Conservation (phyloP, 768 basidiomycete species). For the Pisolithus tinctorius region DNA sequence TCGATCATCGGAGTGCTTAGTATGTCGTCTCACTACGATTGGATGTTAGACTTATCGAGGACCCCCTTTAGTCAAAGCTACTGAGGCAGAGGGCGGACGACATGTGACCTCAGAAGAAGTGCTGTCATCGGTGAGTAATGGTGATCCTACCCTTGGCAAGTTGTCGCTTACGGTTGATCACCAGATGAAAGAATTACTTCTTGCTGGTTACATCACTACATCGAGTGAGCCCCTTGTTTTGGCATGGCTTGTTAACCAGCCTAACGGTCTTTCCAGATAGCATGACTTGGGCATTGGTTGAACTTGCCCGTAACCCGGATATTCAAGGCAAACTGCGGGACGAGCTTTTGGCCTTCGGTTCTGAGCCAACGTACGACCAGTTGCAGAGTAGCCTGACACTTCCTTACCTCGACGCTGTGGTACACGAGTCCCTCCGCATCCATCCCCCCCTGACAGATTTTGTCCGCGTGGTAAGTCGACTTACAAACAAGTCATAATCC, state of each 20-base stretch:
- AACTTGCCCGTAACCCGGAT: slow-evolving; percentile 21
- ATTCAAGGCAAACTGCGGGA: slow-evolving; percentile 15
- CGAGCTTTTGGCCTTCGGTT: slow-evolving; percentile 6
- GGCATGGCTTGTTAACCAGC: background rate
- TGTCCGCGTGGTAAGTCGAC: slow-evolving; percentile 22
- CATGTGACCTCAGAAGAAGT: slow-evolving; percentile 19
- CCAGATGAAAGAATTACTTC: slow-evolving; percentile 9
- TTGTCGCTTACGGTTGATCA: background rate
- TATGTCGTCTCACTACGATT: background rate
- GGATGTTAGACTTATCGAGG: background rate
- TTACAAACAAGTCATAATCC: too few relatives aligned
- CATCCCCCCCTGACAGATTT: slow-evolving; percentile 29
- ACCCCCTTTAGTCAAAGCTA: slow-evolving; percentile 29
- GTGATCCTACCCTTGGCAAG: too few relatives aligned
- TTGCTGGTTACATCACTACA: slow-evolving; percentile 13
- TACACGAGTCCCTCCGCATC: slow-evolving; percentile 23
- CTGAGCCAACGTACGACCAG: slow-evolving; percentile 36
- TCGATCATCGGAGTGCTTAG: background rate
- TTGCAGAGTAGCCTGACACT: slow-evolving; percentile 22
- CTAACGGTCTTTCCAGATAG: slow-evolving; percentile 13
- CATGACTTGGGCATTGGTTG: slow-evolving; percentile 22
- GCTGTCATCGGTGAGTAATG: slow-evolving; percentile 3
- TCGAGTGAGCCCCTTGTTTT: slow-evolving; percentile 8
- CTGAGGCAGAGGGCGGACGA: slow-evolving; percentile 17
- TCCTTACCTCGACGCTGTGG: slow-evolving; percentile 33